Percentiles rank a stretch among this genome's conserved stretches.
These are phyloP conservation scores for Croton laevigatus DNA, from an alignment of 441 rosid species.

Conservation along the genomic window DNA sequence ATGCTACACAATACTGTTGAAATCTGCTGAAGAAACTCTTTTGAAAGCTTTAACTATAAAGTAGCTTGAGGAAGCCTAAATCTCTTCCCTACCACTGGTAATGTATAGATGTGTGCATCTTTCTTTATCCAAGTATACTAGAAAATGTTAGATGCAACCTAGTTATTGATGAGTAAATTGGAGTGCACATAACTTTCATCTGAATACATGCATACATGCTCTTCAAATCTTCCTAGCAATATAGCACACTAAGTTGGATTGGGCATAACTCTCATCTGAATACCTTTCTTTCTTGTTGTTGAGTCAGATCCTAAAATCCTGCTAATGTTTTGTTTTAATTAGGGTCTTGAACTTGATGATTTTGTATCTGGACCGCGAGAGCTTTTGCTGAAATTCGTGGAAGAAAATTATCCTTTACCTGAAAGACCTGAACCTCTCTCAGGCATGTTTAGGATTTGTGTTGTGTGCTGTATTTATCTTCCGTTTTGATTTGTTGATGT, in stretches of 20 bases:
- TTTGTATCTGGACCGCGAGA: conserved; percentile 99
- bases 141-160: neutral
- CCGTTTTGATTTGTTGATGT: conserved; percentile 2
- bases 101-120: neutral
- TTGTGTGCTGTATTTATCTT: conserved; percentile 22
- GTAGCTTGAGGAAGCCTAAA: neutral
- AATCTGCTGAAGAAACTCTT: neutral
- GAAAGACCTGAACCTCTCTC: conserved; percentile 91
- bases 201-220: neutral
- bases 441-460: conserved; percentile 50
- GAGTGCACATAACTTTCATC: neutral
- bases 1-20: neutral
- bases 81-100: neutral
- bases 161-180: neutral
- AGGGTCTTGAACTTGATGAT: conserved; percentile 99
- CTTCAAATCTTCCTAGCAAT: neutral
- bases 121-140: neutral
- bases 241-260: neutral
- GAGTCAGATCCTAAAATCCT: conserved; percentile 9
- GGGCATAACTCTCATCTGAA: neutral
- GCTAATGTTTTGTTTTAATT: conserved; percentile 18
- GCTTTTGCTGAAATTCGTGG: conserved; percentile 93
- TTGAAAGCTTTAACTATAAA: neutral
- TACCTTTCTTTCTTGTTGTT: conserved; percentile 7
- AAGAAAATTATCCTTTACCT: conserved; percentile 97